Evolutionary conservation across 2,329 filamentous ascomycete genomes (phyloP).

Genomic region (Sporothrix variecibatus): DNA sequence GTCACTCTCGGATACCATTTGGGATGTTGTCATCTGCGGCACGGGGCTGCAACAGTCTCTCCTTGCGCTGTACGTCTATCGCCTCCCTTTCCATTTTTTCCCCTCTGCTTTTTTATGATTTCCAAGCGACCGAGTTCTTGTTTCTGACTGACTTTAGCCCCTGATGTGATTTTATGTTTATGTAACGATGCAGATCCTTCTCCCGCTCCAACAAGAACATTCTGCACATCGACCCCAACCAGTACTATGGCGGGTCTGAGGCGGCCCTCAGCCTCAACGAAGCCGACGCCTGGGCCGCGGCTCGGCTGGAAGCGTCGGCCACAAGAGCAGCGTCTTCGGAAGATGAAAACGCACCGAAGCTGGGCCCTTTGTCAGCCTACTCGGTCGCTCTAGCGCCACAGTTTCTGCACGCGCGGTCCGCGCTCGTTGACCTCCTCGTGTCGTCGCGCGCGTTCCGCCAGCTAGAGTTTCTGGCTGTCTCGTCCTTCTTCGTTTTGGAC

Average conservation of each 20-base stretch:
- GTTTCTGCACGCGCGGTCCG: conserved; percentile 80
- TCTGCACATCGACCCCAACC: conserved; percentile 83
- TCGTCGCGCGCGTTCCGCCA: conserved; percentile 86
- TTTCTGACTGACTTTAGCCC: conserved; percentile 71
- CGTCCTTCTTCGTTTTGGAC: conserved; percentile 82
- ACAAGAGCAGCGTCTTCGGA: conserved; percentile 32
- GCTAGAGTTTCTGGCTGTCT: conserved; percentile 90
- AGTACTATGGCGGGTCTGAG: conserved; percentile 84
- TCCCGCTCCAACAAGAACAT: conserved; percentile 91
- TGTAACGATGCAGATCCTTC: conserved; percentile 68
- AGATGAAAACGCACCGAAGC: conserved; percentile 35
- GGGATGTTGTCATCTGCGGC: conserved; percentile 79
- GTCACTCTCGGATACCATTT: conserved; percentile 69
- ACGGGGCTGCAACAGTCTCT: conserved; percentile 78
- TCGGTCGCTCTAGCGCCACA: conserved; percentile 82
- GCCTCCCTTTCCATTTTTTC: conserved; percentile 35
- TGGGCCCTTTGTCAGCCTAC: conserved; percentile 72
- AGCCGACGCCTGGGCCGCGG: conserved; percentile 69
- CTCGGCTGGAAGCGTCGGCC: conserved; percentile 35
- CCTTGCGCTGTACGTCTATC: conserved; percentile 50
- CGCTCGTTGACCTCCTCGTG: conserved; percentile 77
- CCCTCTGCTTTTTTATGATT: background rate
- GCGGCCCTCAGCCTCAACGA: conserved; percentile 85
- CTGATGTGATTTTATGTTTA: conserved; percentile 35
- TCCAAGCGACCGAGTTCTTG: conserved; percentile 36